phyloP scores from a whole-genome alignment of 176 grass and related monocot genomes.

The Musa beccarii region DNA sequence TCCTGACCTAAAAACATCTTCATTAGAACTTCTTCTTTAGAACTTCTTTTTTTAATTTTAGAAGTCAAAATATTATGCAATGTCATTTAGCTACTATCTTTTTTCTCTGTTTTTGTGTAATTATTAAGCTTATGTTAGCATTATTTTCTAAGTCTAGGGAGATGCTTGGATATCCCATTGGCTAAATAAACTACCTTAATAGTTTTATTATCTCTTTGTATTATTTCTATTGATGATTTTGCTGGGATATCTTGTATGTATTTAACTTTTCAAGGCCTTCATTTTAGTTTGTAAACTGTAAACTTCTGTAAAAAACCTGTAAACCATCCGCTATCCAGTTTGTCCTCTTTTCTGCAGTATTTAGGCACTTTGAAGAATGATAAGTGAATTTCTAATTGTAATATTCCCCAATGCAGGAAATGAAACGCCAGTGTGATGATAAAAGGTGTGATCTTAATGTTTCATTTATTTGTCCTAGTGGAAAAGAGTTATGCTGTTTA shows the following conservation, averaged over 20 bases:
- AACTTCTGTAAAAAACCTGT: neutral
- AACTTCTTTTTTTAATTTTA: neutral
- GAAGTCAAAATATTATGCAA: neutral
- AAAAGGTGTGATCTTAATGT: constrained; percentile 53
- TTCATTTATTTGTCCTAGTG: constrained; percentile 14
- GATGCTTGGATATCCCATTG: no score
- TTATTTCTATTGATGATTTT: neutral
- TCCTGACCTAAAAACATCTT: neutral
- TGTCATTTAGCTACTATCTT: neutral
- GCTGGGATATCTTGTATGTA: neutral
- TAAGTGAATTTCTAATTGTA: neutral
- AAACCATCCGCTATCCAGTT: neutral
- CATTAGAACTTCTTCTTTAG: neutral
- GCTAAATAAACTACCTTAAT: no score
- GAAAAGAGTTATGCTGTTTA: no score
- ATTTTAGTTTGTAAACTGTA: neutral
- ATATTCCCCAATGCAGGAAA: constrained; percentile 48
- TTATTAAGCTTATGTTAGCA: no score
- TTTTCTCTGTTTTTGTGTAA: neutral
- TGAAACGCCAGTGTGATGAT: constrained; percentile 72
- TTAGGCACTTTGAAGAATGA: neutral
- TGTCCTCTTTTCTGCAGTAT: neutral
- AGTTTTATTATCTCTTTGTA: neutral
- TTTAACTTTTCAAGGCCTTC: neutral
- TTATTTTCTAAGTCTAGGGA: no score